Evolutionary conservation across 257 asterid species (phyloP), one percentile per base, ranked within the genome.

Genomic region (Primulina tabacum): DNA sequence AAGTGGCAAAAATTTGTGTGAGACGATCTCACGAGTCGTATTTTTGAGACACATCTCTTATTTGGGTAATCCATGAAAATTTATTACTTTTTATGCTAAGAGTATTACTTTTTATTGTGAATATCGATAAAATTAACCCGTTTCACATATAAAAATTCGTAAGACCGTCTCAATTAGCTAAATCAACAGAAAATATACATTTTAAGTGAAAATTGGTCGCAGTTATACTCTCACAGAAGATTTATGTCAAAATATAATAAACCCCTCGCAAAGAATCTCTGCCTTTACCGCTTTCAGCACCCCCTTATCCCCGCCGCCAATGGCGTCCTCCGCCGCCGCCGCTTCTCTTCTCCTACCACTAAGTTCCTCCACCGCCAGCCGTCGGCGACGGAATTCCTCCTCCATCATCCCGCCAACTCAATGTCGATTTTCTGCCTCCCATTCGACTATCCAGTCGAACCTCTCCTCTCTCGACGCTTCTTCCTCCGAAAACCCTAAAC

Each of bases 311-410:
- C 87, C 77, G 75, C 56, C 78, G 59, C 80, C 65, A 68, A 85
- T 82, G 89, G 70, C 92, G 83, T 70, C 95, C 53, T 79, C 82
- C 79, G 80, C 87, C 78, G 81, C 92, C 40, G 76, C 90, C 38
- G 77, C 90, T 28, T 73, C 74, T 53, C 81, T 79, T 35, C 76
- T 77, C 30, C 57, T 21, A 1, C 76, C 87, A 26, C 83, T 81
- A 78, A 56, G 81, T 64, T 77, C 84, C 57, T 74, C 83, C 28
- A 18, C 79, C 33, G 66, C 85, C 33, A 75, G 72, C 18, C 87
- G 75, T 59, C 74, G 72, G 65, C 78, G 81, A 2, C 72, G 59
- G 57, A 73, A 28, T 61, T 70, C 80, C 26, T 29, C 79, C 33
- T n/a, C 76, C n/a, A 9, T 62, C 65, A 16, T 50, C 57, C 79